Conservation (phyloP, 2,329 filamentous ascomycete species). For the Penicillium sp. region DNA sequence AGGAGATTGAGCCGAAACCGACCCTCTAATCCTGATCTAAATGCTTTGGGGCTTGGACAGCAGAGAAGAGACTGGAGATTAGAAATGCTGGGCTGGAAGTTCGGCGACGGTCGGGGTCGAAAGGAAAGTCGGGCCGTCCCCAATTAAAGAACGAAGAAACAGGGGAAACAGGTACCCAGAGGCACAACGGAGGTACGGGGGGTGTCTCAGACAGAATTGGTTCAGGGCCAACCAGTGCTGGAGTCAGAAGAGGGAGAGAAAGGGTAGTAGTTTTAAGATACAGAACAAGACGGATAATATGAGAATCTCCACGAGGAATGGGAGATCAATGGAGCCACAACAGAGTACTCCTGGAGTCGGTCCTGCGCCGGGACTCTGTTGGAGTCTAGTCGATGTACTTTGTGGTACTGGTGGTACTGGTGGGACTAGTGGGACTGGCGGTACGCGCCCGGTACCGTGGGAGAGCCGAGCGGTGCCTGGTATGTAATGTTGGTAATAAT, state of each 20-base stretch:
- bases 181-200: background rate
- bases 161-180: background rate
- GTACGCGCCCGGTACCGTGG: background rate
- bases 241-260: background rate
- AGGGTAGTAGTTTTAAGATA: background rate
- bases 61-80: background rate
- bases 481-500: too few relatives aligned
- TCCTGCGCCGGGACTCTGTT: too few relatives aligned
- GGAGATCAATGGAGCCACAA: too few relatives aligned
- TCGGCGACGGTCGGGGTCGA: constrained; percentile 7
- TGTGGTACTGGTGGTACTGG: background rate
- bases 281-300: background rate
- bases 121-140: constrained; percentile 6
- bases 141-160: constrained; percentile 2
- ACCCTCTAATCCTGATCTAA: background rate
- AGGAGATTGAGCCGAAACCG: constrained; percentile 5
- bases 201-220: background rate
- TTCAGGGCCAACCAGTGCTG: background rate
- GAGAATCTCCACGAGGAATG: background rate
- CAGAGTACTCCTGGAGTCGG: background rate
- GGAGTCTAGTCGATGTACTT: background rate
- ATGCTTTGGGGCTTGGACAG: background rate
- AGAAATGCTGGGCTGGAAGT: constrained; percentile 4
- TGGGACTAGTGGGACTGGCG: background rate
- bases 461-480: too few relatives aligned